Conservation (phyloP, 75 land plant species). For the Larix kaempferi region DNA sequence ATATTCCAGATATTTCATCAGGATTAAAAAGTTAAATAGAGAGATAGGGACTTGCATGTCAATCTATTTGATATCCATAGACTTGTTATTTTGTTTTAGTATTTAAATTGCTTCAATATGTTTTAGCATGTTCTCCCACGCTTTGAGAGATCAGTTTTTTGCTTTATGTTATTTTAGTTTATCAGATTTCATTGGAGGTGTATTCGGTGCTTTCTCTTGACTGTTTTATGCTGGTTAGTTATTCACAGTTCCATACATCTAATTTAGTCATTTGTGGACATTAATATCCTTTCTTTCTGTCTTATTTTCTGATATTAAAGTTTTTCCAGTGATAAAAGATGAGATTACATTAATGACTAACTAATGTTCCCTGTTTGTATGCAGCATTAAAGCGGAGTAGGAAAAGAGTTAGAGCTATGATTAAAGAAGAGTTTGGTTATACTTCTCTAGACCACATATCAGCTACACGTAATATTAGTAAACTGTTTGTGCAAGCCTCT, state of each 20-base stretch:
- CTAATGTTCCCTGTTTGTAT: neutral
- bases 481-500: neutral
- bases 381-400: slow-evolving; percentile 51
- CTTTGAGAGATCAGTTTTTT: too few relatives aligned
- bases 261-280: too few relatives aligned
- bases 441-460: neutral
- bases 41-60: neutral
- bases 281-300: neutral
- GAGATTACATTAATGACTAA: neutral
- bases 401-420: slow-evolving; percentile 35
- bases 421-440: slow-evolving; percentile 23
- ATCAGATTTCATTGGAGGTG: too few relatives aligned
- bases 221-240: too few relatives aligned
- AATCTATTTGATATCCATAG: neutral
- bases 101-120: too few relatives aligned
- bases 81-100: neutral
- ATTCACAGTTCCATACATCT: too few relatives aligned
- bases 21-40: neutral
- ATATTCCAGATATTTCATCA: neutral
- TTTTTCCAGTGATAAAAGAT: neutral
- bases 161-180: too few relatives aligned
- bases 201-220: too few relatives aligned
- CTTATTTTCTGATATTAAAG: neutral
- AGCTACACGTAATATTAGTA: neutral
- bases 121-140: too few relatives aligned